Evolutionary conservation across 768 basidiomycete genomes (phyloP).

Genomic region (Podaxis sp.): DNA sequence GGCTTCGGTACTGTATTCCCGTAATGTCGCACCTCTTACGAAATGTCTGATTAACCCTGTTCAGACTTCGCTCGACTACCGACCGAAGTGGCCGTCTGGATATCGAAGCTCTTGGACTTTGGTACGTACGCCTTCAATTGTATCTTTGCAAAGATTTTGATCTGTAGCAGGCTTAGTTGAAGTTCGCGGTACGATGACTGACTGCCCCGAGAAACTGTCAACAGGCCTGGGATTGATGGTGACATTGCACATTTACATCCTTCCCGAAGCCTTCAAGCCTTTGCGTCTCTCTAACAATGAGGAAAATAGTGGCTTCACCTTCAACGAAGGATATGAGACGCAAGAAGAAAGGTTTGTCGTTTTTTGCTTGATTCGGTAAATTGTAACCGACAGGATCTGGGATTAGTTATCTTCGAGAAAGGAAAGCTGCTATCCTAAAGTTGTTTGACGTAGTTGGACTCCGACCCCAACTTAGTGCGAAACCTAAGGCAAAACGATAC

Average conservation of each 20-base stretch:
- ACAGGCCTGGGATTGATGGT: constrained; percentile 80
- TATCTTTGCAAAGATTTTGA: neutral
- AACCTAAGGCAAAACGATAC: constrained; percentile 31
- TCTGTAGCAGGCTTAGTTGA: constrained; percentile 54
- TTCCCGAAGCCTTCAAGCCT: constrained; percentile 61
- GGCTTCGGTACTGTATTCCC: constrained; percentile 56
- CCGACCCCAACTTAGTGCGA: constrained; percentile 55
- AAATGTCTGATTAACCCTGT: constrained; percentile 8
- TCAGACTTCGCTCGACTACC: constrained; percentile 79
- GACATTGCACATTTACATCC: constrained; percentile 71
- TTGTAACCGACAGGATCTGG: neutral
- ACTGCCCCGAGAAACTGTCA: constrained; percentile 69
- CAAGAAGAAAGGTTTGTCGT: constrained; percentile 58
- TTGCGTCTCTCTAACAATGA: neutral
- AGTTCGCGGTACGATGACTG: constrained; percentile 71
- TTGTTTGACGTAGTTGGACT: constrained; percentile 76
- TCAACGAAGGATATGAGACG: constrained; percentile 81
- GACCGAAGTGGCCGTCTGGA: constrained; percentile 69
- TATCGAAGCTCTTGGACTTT: constrained; percentile 70
- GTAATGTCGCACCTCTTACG: neutral
- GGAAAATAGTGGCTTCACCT: constrained; percentile 33
- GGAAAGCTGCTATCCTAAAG: constrained; percentile 71
- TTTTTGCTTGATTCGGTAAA: neutral
- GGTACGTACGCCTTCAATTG: constrained; percentile 37
- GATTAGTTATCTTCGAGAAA: constrained; percentile 60